Evolutionary conservation across 352 stramenopile species (phyloP).

Genomic region (Sclerospora graminicola): DNA sequence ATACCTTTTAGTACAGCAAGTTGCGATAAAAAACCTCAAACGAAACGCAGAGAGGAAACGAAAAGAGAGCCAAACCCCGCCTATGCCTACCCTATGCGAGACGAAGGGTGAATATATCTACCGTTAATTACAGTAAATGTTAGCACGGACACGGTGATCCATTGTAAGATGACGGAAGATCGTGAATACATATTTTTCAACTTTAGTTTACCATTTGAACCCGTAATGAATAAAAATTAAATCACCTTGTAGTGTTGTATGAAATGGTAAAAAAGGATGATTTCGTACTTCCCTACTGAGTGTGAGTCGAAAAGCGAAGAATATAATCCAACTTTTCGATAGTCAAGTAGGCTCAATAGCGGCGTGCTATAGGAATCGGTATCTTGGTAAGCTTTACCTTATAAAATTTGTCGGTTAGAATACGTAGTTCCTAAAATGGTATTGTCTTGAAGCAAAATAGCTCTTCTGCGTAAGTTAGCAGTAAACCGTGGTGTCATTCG

Average conservation of each 20-base stretch:
- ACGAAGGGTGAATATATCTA: constrained; percentile 87
- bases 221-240: constrained; percentile 92
- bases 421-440: not conserved
- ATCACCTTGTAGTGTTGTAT: constrained; percentile 68
- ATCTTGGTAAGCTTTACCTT: not conserved
- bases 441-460: not conserved
- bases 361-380: constrained; percentile 1
- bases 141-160: constrained; percentile 89
- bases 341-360: constrained; percentile 14
- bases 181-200: constrained; percentile 95
- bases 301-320: constrained; percentile 70
- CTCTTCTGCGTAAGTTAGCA: not conserved
- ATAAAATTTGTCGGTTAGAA: constrained; percentile 6
- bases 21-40: constrained; percentile 91
- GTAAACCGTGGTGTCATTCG: not conserved
- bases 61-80: constrained; percentile 22
- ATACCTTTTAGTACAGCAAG: constrained; percentile 90
- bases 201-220: constrained; percentile 94
- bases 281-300: constrained; percentile 67
- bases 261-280: constrained; percentile 60
- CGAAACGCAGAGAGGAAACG: constrained; percentile 75
- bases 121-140: constrained; percentile 97
- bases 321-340: constrained; percentile 2
- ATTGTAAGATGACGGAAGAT: constrained; percentile 95
- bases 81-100: constrained; percentile 20